Conservation (phyloP, 2,329 filamentous ascomycete species). For the Stagonosporopsis rhizophila region DNA sequence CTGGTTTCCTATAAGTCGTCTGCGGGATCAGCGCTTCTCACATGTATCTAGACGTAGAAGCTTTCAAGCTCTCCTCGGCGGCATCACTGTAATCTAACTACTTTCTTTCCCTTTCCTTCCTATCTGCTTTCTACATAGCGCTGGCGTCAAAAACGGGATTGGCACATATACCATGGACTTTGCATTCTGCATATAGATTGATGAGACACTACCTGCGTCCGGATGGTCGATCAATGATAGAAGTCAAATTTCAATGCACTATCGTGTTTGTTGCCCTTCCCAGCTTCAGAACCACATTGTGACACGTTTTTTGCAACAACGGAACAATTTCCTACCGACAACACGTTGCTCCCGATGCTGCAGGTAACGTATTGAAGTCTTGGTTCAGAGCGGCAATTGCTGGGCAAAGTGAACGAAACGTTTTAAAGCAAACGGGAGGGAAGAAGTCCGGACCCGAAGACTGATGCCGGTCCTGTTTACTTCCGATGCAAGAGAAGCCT, state of each 20-base stretch:
- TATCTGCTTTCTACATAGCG: conserved; percentile 32
- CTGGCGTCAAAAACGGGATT: conserved; percentile 32
- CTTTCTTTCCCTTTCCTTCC: conserved; percentile 20
- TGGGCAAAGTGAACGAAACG: conserved; percentile 4
- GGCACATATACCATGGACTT: conserved; percentile 23
- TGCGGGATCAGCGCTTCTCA: conserved; percentile 29
- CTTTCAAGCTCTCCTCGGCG: conserved; percentile 6
- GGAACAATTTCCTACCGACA: not conserved
- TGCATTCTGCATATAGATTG: conserved; percentile 22
- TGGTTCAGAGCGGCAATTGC: not conserved
- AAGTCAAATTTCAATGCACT: conserved; percentile 26
- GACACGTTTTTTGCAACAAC: not conserved
- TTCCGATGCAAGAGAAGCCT: conserved; percentile 12
- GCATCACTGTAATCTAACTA: conserved; percentile 24
- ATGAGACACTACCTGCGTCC: conserved; percentile 16
- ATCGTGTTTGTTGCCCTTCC: conserved; percentile 30
- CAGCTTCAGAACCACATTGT: conserved; percentile 10
- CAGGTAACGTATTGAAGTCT: not conserved
- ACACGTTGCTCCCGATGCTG: not conserved
- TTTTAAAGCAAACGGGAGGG: conserved; percentile 14
- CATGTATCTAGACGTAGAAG: conserved; percentile 23
- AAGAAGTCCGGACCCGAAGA: not conserved
- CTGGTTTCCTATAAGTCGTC: conserved; percentile 22
- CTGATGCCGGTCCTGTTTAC: not conserved
- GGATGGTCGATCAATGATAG: conserved; percentile 18